Percentiles rank a stretch among this genome's conserved stretches.
These are phyloP conservation scores for Saprolegnia parasitica DNA, from an alignment of 352 stramenopile species.

Conservation along the genomic window DNA sequence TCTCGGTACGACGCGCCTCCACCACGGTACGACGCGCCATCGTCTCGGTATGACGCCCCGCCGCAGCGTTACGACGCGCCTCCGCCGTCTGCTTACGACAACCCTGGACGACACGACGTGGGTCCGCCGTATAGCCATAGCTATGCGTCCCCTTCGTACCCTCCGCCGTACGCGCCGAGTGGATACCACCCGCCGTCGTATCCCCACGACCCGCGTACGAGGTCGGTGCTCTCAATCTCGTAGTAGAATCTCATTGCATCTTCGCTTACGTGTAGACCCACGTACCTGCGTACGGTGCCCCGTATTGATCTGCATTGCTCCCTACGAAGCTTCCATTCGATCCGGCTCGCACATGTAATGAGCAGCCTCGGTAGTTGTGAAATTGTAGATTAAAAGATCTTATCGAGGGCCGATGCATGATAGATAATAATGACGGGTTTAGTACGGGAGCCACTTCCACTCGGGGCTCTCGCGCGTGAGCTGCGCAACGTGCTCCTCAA, in stretches of 20 bases:
- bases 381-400: no score
- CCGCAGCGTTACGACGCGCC: no score
- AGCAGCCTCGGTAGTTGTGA: no score
- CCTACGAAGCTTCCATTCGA: no score
- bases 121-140: no score
- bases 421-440: slow-evolving; percentile 3
- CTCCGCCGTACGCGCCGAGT: not conserved
- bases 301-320: not conserved
- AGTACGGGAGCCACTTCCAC: slow-evolving; percentile 59
- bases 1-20: not conserved
- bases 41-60: not conserved
- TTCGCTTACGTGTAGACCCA: no score
- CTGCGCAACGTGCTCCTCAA: slow-evolving; percentile 55
- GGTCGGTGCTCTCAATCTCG: no score
- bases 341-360: no score
- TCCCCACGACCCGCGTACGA: not conserved
- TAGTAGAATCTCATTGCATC: no score
- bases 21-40: not conserved
- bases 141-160: no score
- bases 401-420: not conserved
- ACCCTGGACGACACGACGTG: no score
- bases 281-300: not conserved
- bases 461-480: slow-evolving; percentile 57
- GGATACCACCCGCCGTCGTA: not conserved
- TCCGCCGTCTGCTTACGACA: no score